These are phyloP conservation scores for Solanum sejunctum DNA, from an alignment of 257 asterid species.

Conservation along the genomic window DNA sequence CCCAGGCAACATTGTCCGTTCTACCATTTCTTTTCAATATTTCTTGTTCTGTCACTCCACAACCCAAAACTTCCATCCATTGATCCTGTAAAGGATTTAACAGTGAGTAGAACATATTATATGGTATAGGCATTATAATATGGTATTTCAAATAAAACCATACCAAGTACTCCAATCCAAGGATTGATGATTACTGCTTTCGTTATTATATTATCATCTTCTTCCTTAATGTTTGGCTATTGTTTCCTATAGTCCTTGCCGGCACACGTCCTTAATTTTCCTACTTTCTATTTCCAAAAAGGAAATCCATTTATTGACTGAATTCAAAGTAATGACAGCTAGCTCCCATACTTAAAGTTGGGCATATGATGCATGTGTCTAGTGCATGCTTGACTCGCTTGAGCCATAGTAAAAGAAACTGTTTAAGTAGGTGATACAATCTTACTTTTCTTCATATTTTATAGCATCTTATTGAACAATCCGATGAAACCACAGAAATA, in stretches of 20 bases:
- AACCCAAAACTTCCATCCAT: constrained; percentile 98
- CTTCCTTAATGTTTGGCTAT: not conserved
- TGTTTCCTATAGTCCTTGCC: not conserved
- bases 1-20: constrained; percentile 82
- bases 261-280: not conserved
- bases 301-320: not conserved
- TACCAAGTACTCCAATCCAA: constrained; percentile 77
- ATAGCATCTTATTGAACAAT: not conserved
- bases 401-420: not conserved
- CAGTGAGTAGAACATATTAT: not conserved
- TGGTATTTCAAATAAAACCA: constrained; percentile 88
- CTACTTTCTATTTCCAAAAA: not conserved
- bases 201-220: not conserved
- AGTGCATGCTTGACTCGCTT: not conserved
- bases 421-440: not conserved
- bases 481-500: not conserved
- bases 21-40: constrained; percentile 70
- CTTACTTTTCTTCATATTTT: not conserved
- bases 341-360: not conserved
- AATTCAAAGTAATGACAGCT: not conserved
- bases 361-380: not conserved
- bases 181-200: constrained; percentile 8
- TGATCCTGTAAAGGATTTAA: constrained; percentile 38
- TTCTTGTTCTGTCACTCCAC: constrained; percentile 98
- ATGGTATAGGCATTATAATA: constrained; percentile 13